These are phyloP conservation scores for Conringia planisiliqua DNA, from an alignment of 345 rosid genomes.

Conservation along the genomic window DNA sequence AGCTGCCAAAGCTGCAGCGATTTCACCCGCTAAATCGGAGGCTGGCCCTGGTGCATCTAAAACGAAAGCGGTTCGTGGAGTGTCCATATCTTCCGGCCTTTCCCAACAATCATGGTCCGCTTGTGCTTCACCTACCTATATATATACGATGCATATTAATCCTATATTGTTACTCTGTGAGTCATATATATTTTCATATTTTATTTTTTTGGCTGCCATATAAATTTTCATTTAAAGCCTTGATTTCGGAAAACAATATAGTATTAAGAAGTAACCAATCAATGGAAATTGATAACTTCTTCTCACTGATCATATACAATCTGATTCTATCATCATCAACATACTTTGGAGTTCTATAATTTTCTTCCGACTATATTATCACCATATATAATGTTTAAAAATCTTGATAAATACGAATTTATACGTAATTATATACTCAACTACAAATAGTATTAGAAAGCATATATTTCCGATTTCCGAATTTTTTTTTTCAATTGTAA, in stretches of 20 bases:
- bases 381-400: not conserved
- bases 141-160: not conserved
- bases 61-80: conserved; percentile 65
- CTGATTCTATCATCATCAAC: not conserved
- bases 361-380: not conserved
- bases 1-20: conserved; percentile 79
- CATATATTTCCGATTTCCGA: not conserved
- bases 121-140: conserved; percentile 54
- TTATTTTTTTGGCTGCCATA: no score
- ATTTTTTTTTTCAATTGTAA: not conserved
- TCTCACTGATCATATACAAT: not conserved
- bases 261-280: not conserved
- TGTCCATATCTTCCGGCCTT: conserved; percentile 95
- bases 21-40: conserved; percentile 78
- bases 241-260: not conserved
- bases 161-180: not conserved
- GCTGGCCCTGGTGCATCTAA: conserved; percentile 52
- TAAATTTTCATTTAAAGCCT: not conserved
- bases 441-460: not conserved
- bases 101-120: conserved; percentile 76
- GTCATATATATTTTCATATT: not conserved
- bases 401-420: not conserved
- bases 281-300: not conserved
- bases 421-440: not conserved
- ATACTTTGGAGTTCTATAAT: not conserved